A percentile compares a stretch with the other conserved stretches of the same genome.
phyloP scores from a whole-genome alignment of 106 monocot genomes.

The Dendrobium chrysotoxum region DNA sequence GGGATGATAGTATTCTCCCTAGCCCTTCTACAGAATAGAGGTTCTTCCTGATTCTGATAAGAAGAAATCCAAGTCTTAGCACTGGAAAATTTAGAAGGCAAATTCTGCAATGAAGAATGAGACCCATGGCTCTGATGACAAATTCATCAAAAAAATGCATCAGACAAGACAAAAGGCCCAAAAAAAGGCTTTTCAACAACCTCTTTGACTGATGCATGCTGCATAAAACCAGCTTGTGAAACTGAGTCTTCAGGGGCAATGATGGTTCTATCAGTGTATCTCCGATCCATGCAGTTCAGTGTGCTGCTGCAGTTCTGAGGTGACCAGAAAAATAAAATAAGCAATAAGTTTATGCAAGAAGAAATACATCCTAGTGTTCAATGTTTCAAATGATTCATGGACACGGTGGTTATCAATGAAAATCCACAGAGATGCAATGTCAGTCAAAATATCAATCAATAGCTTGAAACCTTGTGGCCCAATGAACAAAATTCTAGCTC shows the following conservation, averaged over 20 bases:
- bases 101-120: slow-evolving; percentile 14
- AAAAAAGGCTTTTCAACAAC: slow-evolving; percentile 3
- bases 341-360: neutral
- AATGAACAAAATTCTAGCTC: neutral
- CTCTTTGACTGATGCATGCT: slow-evolving; percentile 15
- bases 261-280: slow-evolving; percentile 29
- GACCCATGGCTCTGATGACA: slow-evolving; percentile 7
- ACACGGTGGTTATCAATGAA: neutral
- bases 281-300: slow-evolving; percentile 14
- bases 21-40: slow-evolving; percentile 33
- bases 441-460: neutral
- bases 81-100: neutral
- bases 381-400: neutral
- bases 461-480: neutral
- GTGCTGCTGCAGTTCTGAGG: slow-evolving; percentile 47
- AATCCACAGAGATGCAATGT: neutral
- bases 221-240: slow-evolving; percentile 38
- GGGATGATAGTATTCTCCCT: neutral
- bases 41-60: slow-evolving; percentile 15
- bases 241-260: slow-evolving; percentile 38
- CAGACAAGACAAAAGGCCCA: neutral
- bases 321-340: neutral
- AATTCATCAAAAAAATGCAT: neutral
- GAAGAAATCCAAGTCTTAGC: neutral
- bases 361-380: neutral